A percentile compares a stretch with the other conserved stretches of the same genome.
phyloP scores from a whole-genome alignment of 176 grass and related monocot species.

The Thalia dealbata region DNA sequence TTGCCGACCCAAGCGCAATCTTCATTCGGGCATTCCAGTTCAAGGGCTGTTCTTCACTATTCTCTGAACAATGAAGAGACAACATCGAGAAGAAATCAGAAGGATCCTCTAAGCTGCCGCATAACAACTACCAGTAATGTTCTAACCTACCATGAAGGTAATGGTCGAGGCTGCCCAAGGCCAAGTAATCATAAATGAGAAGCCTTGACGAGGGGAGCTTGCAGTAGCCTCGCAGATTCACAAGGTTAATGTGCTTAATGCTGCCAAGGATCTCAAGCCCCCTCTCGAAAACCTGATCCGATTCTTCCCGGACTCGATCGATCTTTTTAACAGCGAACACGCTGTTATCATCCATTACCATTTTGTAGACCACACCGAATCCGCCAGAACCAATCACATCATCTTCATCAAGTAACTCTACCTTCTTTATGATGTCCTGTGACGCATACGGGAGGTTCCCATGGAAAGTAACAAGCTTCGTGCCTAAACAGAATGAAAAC shows the following conservation, averaged over 20 bases:
- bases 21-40: slow-evolving; percentile 98
- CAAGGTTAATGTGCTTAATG: slow-evolving; percentile 94
- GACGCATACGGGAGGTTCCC: slow-evolving; percentile 88
- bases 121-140: too few relatives aligned
- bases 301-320: slow-evolving; percentile 34
- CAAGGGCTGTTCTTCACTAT: slow-evolving; percentile 66
- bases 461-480: slow-evolving; percentile 90
- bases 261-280: slow-evolving; percentile 88
- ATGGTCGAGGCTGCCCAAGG: slow-evolving; percentile 67
- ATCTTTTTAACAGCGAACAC: slow-evolving; percentile 86
- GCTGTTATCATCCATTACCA: slow-evolving; percentile 80
- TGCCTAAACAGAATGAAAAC: slow-evolving; percentile 31
- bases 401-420: slow-evolving; percentile 81
- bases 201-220: slow-evolving; percentile 48
- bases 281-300: slow-evolving; percentile 63
- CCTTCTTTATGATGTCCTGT: slow-evolving; percentile 72
- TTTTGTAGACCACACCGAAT: slow-evolving; percentile 86
- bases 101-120: too few relatives aligned
- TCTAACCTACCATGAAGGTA: slow-evolving; percentile 63
- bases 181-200: slow-evolving; percentile 82
- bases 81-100: too few relatives aligned
- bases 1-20: slow-evolving; percentile 65
- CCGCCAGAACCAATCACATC: slow-evolving; percentile 80
- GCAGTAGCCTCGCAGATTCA: slow-evolving; percentile 79
- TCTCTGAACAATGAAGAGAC: slow-evolving; percentile 30